Evolutionary conservation across 805 yeast genomes (phyloP), one percentile per base, ranked within the genome.

Genomic region (Dipodascus albidus): DNA sequence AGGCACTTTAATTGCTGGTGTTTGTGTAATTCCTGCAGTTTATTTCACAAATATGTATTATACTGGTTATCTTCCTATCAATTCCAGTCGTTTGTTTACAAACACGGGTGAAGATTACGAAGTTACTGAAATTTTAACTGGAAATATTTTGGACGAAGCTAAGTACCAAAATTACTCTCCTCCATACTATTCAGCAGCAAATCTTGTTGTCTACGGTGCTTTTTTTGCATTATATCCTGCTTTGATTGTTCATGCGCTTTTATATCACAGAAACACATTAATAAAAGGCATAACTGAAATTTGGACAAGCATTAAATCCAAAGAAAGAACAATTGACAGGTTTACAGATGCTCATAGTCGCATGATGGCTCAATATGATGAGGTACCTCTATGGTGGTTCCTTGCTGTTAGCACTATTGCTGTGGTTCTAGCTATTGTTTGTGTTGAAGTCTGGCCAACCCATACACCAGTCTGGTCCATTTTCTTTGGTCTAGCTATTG

Each of bases 161-260:
- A 75, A 74, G 58, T 81, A 81, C 62, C 68, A 70, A 53, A 55
- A 64, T n/a, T 76, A 80, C 57, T 83, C 86, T 1, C 83, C 85
- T 6, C 87, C 87, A 11, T 82, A 74, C 63, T 81, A 80, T 60
- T 63, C 79, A 19, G 85, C 86, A 17, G 85, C 81, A 1, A 78
- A 78, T 62, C 65, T 81, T 55, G 78, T 82, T 6, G 60, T 72
- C 22, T 81, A 80, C 62, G 83, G 85, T 31, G 76, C 81, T 0
- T 74, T 70, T 59, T 79, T 79, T 62, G 75, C 76, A 35, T 64
- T 76, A 47, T 79, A 79, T 58, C 83, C 85, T 2, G 74, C 80
- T 60, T 73, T 79, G 42, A 72, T 80, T 23, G 58, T 75, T 0
- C 80, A 78, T 59, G 74, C 79, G 22, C 59, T 74, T 49, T 62